Evolutionary conservation across 306 rosid species (phyloP).

Genomic region (Ormosia semicastrata): DNA sequence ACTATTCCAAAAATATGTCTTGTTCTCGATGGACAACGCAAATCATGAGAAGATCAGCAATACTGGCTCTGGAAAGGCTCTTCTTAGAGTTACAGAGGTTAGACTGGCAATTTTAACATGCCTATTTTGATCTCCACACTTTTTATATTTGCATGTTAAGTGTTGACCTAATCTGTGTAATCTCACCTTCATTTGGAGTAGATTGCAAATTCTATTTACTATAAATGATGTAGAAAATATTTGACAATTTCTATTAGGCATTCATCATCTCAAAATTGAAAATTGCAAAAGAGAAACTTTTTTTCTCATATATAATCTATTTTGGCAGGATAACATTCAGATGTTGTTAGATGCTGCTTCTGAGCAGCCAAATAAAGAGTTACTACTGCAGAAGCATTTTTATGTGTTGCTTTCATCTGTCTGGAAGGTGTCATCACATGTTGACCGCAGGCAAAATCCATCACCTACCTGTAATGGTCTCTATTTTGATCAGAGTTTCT

Average conservation of each 20-base stretch:
- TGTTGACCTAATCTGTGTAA: neutral
- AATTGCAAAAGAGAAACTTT: neutral
- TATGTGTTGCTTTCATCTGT: conserved; percentile 72
- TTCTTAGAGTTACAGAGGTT: conserved; percentile 95
- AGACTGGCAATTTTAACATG: conserved; percentile 19
- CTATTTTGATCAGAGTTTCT: conserved; percentile 52
- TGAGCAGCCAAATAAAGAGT: conserved; percentile 75
- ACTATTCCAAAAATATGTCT: conserved; percentile 73
- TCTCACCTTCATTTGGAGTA: conserved; percentile 14
- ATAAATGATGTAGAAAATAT: neutral
- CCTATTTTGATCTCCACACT: neutral
- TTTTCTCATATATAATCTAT: conserved; percentile 2
- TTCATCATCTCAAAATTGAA: neutral
- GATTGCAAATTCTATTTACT: conserved; percentile 11
- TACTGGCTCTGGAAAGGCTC: conserved; percentile 88
- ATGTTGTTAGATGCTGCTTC: conserved; percentile 77
- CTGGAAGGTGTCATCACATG: conserved; percentile 64
- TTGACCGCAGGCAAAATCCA: conserved; percentile 37
- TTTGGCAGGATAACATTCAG: conserved; percentile 81
- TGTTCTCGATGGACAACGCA: conserved; percentile 60
- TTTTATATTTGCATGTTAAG: conserved; percentile 13
- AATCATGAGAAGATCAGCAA: conserved; percentile 68
- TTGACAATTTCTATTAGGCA: neutral
- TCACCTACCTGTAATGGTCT: conserved; percentile 53
- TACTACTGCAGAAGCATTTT: conserved; percentile 87